These are phyloP conservation scores for Biscogniauxia marginata DNA, from an alignment of 2,329 filamentous ascomycete species.

Conservation along the genomic window DNA sequence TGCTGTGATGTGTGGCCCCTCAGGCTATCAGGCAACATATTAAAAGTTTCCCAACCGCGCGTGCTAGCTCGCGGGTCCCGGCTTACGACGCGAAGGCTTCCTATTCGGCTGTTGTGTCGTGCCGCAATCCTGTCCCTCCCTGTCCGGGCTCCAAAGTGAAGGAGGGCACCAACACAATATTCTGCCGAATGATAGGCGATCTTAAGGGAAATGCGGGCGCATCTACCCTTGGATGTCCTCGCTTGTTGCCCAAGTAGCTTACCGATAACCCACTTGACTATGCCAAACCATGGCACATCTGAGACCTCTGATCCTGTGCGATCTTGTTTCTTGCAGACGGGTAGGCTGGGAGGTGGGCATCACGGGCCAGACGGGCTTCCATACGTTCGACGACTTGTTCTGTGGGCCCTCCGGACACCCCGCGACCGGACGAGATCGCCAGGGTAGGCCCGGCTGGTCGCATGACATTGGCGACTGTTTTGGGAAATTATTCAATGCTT, in stretches of 20 bases:
- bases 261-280: not conserved
- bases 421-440: conserved; percentile 21
- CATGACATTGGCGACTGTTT: conserved; percentile 43
- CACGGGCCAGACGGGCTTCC: conserved; percentile 13
- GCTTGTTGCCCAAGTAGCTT: not conserved
- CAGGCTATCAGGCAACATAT: not conserved
- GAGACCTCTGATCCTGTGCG: not conserved
- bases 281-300: not conserved
- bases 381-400: conserved; percentile 43
- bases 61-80: conserved; percentile 8
- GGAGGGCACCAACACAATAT: not conserved
- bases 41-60: not conserved
- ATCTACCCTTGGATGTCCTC: not conserved
- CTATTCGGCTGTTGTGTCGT: conserved; percentile 18
- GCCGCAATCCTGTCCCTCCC: not conserved
- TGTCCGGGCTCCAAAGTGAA: not conserved
- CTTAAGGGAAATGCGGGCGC: not conserved
- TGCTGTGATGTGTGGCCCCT: not conserved
- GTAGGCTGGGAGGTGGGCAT: not conserved
- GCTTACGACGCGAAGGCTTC: conserved; percentile 18
- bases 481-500: conserved; percentile 45
- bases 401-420: conserved; percentile 32
- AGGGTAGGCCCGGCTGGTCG: conserved; percentile 31
- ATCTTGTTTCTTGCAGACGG: not conserved
- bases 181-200: not conserved